Conservation (phyloP, 2,329 filamentous ascomycete species). For the Acrodontium crateriforme region DNA sequence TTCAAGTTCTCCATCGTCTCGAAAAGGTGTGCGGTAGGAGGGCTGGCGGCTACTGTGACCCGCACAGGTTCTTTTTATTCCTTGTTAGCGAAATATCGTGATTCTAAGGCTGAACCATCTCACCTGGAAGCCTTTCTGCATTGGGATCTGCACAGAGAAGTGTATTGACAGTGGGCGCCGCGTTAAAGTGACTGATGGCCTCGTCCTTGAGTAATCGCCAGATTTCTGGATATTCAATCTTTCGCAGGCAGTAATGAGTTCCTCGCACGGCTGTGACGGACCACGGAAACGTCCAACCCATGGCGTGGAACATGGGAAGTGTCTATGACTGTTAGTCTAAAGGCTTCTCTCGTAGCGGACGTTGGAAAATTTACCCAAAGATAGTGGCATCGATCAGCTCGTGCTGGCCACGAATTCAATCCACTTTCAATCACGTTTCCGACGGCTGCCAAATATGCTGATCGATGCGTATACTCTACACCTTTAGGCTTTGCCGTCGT, state of each 20-base stretch:
- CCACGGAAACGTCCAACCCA: conserved; percentile 38
- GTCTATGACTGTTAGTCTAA: conserved; percentile 30
- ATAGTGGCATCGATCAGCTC: conserved; percentile 42
- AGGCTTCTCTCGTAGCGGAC: conserved; percentile 1
- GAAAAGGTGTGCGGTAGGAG: conserved; percentile 80
- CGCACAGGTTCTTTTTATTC: conserved; percentile 54
- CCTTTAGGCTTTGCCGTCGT: conserved; percentile 89
- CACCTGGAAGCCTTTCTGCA: conserved; percentile 49
- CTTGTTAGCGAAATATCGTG: conserved; percentile 65
- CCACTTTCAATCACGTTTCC: conserved; percentile 82
- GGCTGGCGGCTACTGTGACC: conserved; percentile 86
- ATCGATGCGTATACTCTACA: conserved; percentile 80
- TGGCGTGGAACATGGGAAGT: conserved; percentile 69
- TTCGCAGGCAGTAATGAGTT: conserved; percentile 88
- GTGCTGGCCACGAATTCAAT: conserved; percentile 41
- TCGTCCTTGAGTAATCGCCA: conserved; percentile 82
- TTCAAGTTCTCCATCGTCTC: conserved; percentile 85
- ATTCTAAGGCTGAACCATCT: background rate
- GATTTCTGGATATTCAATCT: conserved; percentile 87
- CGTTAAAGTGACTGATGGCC: conserved; percentile 85
- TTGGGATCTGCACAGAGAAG: conserved; percentile 69
- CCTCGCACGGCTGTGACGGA: conserved; percentile 82
- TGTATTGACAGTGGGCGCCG: conserved; percentile 92
- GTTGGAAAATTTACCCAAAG: conserved; percentile 20
- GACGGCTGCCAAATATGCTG: conserved; percentile 64